Evolutionary conservation across 139 green algal species (phyloP).

Genomic region (Astrephomene gubernaculifera): DNA sequence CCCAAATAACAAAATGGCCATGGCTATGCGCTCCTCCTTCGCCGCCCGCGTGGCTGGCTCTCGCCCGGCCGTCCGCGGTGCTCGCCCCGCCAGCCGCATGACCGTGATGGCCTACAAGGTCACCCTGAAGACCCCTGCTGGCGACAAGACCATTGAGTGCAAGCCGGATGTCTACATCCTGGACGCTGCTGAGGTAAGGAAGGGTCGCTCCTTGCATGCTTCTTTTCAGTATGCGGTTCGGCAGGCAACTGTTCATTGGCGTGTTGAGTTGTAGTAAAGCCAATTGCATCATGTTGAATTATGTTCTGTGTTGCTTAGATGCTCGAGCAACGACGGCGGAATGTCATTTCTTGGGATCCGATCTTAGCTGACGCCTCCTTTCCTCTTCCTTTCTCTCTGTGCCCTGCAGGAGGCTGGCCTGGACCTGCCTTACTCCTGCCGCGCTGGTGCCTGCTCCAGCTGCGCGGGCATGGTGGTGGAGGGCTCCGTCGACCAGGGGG

Average conservation of each 20-base stretch:
- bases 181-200: slow-evolving; percentile 61
- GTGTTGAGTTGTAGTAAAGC: too few species aligned
- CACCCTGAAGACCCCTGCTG: slow-evolving; percentile 71
- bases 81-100: slow-evolving; percentile 21
- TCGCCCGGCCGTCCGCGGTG: slow-evolving; percentile 27
- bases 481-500: slow-evolving; percentile 83
- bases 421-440: slow-evolving; percentile 93
- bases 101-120: slow-evolving; percentile 73
- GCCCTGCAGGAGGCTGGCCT: slow-evolving; percentile 53
- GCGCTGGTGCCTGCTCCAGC: slow-evolving; percentile 78
- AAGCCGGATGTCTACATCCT: too few species aligned
- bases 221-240: too few species aligned
- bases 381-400: background rate
- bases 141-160: slow-evolving; percentile 66
- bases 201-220: too few species aligned
- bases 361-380: too few species aligned
- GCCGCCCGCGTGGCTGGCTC: slow-evolving; percentile 29
- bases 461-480: slow-evolving; percentile 72
- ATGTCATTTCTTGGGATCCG: too few species aligned
- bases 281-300: too few species aligned
- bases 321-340: too few species aligned
- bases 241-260: too few species aligned
- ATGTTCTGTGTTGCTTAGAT: too few species aligned
- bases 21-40: slow-evolving; percentile 38
- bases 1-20: slow-evolving; percentile 35